These are phyloP conservation scores for Ceratocystiopsis sp. DNA, from an alignment of 2,329 filamentous ascomycete species.

Conservation along the genomic window DNA sequence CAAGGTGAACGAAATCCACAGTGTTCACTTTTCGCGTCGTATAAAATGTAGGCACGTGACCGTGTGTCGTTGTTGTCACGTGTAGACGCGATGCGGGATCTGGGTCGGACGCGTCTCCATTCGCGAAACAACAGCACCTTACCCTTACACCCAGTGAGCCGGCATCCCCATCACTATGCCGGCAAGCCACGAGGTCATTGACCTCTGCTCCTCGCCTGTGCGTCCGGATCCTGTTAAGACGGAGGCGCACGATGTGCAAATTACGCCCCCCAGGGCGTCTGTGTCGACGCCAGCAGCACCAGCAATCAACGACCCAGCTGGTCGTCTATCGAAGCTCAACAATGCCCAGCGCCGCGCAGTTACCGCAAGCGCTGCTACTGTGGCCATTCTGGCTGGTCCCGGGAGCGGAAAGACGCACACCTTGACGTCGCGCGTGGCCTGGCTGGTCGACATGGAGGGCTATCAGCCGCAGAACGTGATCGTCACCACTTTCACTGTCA, in stretches of 20 bases:
- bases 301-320: neutral
- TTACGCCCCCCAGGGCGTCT: neutral
- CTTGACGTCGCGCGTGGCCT: slow-evolving; percentile 78
- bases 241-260: too few relatives aligned
- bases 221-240: too few relatives aligned
- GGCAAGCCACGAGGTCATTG: slow-evolving; percentile 1
- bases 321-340: slow-evolving; percentile 25
- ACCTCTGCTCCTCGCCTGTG: slow-evolving; percentile 4
- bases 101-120: too few relatives aligned
- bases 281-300: neutral
- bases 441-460: slow-evolving; percentile 57
- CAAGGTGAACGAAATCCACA: too few relatives aligned
- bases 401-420: slow-evolving; percentile 88
- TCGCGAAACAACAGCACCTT: too few relatives aligned
- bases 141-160: too few relatives aligned
- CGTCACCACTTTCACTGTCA: slow-evolving; percentile 93
- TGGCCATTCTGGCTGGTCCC: slow-evolving; percentile 51
- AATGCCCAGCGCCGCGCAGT: slow-evolving; percentile 38
- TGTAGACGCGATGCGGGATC: too few relatives aligned
- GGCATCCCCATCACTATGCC: too few relatives aligned
- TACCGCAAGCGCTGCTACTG: slow-evolving; percentile 32
- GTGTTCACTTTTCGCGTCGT: too few relatives aligned
- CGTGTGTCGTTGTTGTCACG: too few relatives aligned
- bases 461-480: slow-evolving; percentile 75
- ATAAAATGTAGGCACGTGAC: too few relatives aligned